A percentile compares a stretch with the other conserved stretches of the same genome.
Conservation (phyloP, 1,139 yeast genomes). For the Protomyces lactucae-debilis region DNA sequence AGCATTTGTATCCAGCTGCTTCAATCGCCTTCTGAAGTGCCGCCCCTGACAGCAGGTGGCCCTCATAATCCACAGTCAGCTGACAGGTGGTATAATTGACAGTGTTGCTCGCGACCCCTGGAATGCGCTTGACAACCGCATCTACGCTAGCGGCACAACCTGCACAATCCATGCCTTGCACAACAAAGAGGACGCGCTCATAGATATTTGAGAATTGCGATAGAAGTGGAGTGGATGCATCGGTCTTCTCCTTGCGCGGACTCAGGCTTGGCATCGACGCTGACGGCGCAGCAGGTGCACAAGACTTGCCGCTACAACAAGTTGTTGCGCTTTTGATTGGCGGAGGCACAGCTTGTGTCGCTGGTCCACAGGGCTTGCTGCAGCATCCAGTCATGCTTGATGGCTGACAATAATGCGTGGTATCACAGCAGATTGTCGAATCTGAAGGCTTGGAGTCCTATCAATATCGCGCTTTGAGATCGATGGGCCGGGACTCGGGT, state of each 20-base stretch:
- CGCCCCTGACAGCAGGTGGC: neutral
- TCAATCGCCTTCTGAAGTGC: neutral
- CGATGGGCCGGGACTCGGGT: neutral
- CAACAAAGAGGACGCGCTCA: neutral
- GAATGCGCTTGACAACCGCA: neutral
- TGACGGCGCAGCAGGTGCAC: neutral
- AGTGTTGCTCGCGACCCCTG: neutral
- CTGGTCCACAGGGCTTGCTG: no score
- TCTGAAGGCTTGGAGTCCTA: no score
- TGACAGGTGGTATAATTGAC: neutral
- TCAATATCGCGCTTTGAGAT: no score
- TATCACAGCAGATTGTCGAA: no score
- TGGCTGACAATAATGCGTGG: no score
- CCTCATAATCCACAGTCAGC: neutral
- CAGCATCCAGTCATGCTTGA: no score
- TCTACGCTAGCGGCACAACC: slow-evolving; percentile 9
- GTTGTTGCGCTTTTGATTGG: no score
- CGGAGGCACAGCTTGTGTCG: no score
- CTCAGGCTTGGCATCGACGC: neutral
- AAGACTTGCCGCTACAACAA: neutral
- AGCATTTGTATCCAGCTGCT: neutral
- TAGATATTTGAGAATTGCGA: neutral
- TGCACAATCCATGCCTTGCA: slow-evolving; percentile 17
- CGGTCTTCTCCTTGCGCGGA: neutral
- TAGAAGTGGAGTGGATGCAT: neutral